Evolutionary conservation across 2,329 filamentous ascomycete genomes (phyloP), one percentile per base, ranked within the genome.

Genomic region (Lecanicillium sp.): DNA sequence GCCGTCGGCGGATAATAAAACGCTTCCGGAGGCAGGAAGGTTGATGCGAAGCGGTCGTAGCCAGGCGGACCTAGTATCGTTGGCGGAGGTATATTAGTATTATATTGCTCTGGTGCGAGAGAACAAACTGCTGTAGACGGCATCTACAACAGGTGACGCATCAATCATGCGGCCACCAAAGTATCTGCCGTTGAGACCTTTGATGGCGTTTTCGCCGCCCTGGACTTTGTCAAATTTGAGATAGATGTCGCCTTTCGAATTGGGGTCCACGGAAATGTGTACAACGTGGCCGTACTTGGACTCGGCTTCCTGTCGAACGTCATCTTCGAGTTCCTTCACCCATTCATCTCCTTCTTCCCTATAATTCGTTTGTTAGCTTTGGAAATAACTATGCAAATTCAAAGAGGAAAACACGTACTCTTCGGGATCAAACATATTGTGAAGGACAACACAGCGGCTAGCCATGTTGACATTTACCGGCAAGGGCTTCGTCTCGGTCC

Each of bases 121-220:
- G 71, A 92, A 95, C 65, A 94, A 78, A 74, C 85, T 94, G 78
- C 86, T 92, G 79, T 96, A 98, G 68, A 98, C 87, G 56, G 90
- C 90, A 65, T 98, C 92, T 62, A 96, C 90, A 67, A 98, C 87
- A 62, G 89, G 92, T 48, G 88, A 84, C 53, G 90, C 92, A 59
- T 85, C 90, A 62, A 98, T 94, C 71, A 86, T 87, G 56, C 82
- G 79, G 55, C 86, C 86, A 57, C 87, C 92, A 64, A 98, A 98
- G 64, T 85, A 95, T 58, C 92, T 83, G 56, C 92, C 92, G 63
- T 98, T 96, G 46, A 98, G 78, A 57, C 92, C 92, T 62, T 94
- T 94, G 67, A 96, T 94, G 53, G 92, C 92, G 59, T 95, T 96
- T 65, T 95, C 87, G 59, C 90, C 90, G 52, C 90, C 90, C 60